phyloP scores from a whole-genome alignment of 495 filamentous ascomycete species.

The Aspergillus funiculosus region DNA sequence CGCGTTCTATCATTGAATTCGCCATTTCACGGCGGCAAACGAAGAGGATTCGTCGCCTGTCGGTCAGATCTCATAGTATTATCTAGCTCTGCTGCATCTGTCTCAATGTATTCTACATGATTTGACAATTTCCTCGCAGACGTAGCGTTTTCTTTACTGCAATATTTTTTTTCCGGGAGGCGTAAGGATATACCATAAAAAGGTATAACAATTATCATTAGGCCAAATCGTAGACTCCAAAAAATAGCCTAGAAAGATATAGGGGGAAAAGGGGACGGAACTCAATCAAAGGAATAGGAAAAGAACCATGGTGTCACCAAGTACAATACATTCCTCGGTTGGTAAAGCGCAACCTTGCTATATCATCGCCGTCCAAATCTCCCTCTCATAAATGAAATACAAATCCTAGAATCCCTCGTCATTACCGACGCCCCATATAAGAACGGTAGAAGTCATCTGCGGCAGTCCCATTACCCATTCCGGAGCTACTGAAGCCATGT shows the following conservation, averaged over 20 bases:
- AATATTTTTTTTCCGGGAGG: too few species aligned
- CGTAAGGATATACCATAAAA: neutral
- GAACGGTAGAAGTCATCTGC: conserved; percentile 80
- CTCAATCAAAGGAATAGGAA: conserved; percentile 3
- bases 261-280: neutral
- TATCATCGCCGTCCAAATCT: neutral
- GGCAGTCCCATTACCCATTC: conserved; percentile 53
- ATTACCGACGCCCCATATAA: conserved; percentile 59
- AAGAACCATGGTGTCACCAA: conserved; percentile 2
- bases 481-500: conserved; percentile 48
- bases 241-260: conserved; percentile 1
- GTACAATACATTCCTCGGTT: neutral
- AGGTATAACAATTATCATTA: conserved; percentile 12
- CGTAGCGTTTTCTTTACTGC: too few species aligned
- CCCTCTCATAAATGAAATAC: neutral
- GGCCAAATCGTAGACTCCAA: conserved; percentile 5
- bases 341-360: neutral
- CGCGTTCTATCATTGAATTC: neutral
- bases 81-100: conserved; percentile 9
- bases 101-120: conserved; percentile 12
- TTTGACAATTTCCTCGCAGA: conserved; percentile 10
- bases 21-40: neutral
- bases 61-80: conserved; percentile 8
- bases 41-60: neutral
- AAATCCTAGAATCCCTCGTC: neutral